Base-by-base conservation (phyloP, 495 filamentous ascomycete species). In the Cercophora samala region DNA sequence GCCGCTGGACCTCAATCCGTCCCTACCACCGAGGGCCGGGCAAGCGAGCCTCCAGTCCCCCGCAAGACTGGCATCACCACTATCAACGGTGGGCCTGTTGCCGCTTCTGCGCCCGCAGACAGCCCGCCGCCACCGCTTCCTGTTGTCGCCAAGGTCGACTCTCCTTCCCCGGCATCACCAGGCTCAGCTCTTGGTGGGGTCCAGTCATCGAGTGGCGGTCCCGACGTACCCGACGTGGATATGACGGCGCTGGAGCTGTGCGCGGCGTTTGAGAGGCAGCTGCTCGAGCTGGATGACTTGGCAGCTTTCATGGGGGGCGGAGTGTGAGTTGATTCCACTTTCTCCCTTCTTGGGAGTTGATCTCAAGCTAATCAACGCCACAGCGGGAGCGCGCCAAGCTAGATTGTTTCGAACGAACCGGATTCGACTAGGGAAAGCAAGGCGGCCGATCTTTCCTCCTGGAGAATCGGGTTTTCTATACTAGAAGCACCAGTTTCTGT, bases 291-390 rank as follows among this genome's bases (percentile, higher is more conserved):
- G 5, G 82, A 84, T 52, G 82, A 84, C 64, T 74, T 84, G 13
- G 82, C 82, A 29, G 82, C 82, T 6, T 84, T 84, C 46, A 83
- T 84, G 82, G 82, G 82, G 6, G 82, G 82, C 25, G 82, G 82
- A 58, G 82, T 84, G 66, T 84, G 62, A 79, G 73, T 73, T 9
- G 6, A 37, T 62, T 21, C 60, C 19, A 25, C 24, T 66, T 63
- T 63, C 23, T 54, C 54, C 26, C 64, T 23, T 18, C 64, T 46
- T 46, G 37, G 37, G 37, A 46, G 37, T 46, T 17, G 15, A 46
- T 17, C 37, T 9, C 37, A 46, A 46, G 37, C 37, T 46, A 46
- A 46, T 17, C 37, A 17, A 46, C 5, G 15, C 37, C 6, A 46
- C 8, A 46, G 37, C 13, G 37, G 37, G 37, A 46, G 13, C 13